Evolutionary conservation across 2,329 filamentous ascomycete genomes (phyloP), one percentile per base, ranked within the genome.

Genomic region (Microdochium bolleyi): DNA sequence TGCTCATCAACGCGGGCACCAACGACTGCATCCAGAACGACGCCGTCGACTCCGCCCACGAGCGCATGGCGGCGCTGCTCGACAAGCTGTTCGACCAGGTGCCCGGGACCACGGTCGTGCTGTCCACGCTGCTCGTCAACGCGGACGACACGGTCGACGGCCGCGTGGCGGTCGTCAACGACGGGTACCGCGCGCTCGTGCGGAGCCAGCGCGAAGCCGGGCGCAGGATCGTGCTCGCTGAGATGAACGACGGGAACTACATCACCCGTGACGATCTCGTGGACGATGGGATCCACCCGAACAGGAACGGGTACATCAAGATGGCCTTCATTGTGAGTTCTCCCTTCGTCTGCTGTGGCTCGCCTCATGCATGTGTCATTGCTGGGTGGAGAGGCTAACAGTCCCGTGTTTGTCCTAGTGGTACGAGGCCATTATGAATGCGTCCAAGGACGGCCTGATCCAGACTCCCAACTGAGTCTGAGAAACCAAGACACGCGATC

Each of bases 1-100:
- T 73, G 44, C 57, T 70, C 8, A 54, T 73, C 53, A 70, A 73
- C 53, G 65, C 60, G 8, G 71, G 71, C 1, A 69, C 70, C 14
- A 73, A 73, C 54, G 71, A 74, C 56, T 69, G 67, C 56, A 54
- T 62, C 27, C 64, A 63, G 27, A 58, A 66, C 53, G 54, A 62
- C 16, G 60, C 68, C 50, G 52, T 69, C n/a, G 16, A 60, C 8
- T 56, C 57, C 16, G 62, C 63, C 7, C 62, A 62, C 3, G 51
- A 58, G 8, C 62, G 69, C 10, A 57, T 70, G 52, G 55, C 50
- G 11, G 49, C 32, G 30, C 37, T 71, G 34, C 48, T 71, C 30
- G 60, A 68, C 37, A 58, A 62, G 37, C 51, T 72, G 5, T 68
- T 62, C 57, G 37, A 44, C 2, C 54, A 58, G 14, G 65, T 63